Base-by-base conservation (phyloP, 2,329 filamentous ascomycete species). In the Apiospora arundinis region DNA sequence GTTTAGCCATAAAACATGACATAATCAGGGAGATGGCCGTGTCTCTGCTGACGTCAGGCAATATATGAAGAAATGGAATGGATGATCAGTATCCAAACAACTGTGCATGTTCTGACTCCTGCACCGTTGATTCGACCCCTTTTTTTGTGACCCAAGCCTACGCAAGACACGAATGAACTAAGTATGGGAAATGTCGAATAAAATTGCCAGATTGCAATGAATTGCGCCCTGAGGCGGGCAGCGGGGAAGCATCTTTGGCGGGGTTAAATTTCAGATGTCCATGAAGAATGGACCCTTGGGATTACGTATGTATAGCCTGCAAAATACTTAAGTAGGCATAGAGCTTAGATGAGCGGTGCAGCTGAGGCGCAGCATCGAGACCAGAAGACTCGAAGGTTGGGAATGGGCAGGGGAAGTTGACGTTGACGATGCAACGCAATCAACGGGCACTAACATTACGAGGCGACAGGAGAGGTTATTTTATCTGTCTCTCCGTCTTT, bases 251-350 rank as follows among this genome's bases (percentile, higher is more conserved):
- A 63, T 18, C 21, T n/a, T 63, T 63, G 56, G 56, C 28, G 56
- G 56, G 56, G 56, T 63, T 63, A 63, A 63, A 63, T 63, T 63
- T 40, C 56, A 63, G 56, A 63, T 63, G 32, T 18, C 32, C 56
- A 21, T 63, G 52, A 63, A 40, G 56, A 63, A 63, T 63, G 56
- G 56, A 63, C 56, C 56, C 56, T 40, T 40, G 8, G 56, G 28
- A 63, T 63, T 63, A 63, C 56, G 56, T 63, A 45, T 45, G 42
- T 45, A 45, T 14, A 60, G 28, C 49, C 49, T 56, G 32, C 32
- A 32, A 42, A 9, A 42, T 42, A 42, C 25, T 18, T 56, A 25
- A 6, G 32, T 6, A 32, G 3, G 32, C 6, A 6, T 56, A n/a
- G 52, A 60, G 52, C 52, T 37, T 37, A 60, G 52, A 60, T 37